Evolutionary conservation across 129 eudicot genomes (phyloP).

Genomic region (Sambucus nigra): DNA sequence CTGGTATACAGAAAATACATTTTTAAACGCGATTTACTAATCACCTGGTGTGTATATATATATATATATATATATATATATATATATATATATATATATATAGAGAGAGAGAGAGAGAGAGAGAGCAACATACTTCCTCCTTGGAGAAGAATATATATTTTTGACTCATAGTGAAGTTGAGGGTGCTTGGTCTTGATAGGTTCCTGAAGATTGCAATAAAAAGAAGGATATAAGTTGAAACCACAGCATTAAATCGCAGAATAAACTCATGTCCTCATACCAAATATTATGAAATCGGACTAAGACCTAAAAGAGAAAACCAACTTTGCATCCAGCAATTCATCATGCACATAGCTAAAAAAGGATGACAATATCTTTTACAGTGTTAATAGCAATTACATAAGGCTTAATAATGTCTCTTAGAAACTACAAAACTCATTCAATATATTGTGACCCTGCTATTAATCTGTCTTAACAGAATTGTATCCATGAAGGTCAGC

Average conservation of each 20-base stretch:
- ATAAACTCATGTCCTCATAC: neutral
- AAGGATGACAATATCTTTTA: neutral
- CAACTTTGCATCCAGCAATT: neutral
- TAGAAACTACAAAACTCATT: too few relatives aligned
- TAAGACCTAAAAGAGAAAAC: neutral
- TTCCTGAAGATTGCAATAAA: constrained; percentile 38
- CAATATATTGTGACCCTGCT: too few relatives aligned
- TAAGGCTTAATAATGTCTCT: too few relatives aligned
- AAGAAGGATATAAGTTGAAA: neutral
- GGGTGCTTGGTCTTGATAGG: constrained; percentile 78
- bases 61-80: too few relatives aligned
- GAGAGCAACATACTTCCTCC: constrained; percentile 72
- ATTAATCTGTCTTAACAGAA: too few relatives aligned
- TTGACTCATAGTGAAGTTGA: constrained; percentile 80
- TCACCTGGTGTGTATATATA: too few relatives aligned
- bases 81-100: too few relatives aligned
- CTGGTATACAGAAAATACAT: too few relatives aligned
- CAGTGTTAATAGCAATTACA: too few relatives aligned
- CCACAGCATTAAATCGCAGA: neutral
- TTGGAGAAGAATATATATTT: constrained; percentile 64
- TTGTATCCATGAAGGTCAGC: too few relatives aligned
- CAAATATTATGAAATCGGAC: neutral
- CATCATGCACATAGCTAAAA: neutral
- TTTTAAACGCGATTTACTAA: too few relatives aligned
- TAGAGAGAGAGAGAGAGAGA: constrained; percentile 1